Conservation (phyloP, 352 stramenopile genomes). For the Globisporangium megalacanthum region DNA sequence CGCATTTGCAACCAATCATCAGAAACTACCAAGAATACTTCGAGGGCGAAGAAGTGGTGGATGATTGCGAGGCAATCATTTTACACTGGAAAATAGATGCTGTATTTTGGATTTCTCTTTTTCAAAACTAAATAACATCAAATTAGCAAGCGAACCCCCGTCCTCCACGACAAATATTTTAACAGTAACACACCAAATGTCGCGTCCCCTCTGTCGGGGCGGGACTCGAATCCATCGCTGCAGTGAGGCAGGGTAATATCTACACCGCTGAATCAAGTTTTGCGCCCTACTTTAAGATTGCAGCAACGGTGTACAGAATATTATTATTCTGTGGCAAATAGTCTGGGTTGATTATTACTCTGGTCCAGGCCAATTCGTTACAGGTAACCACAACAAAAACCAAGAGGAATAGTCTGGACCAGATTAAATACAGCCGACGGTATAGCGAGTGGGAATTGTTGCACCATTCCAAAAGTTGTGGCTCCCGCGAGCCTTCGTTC, state of each 20-base stretch:
- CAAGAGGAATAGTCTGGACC: no score
- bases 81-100: no score
- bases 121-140: no score
- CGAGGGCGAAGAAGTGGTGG: conserved; percentile 3
- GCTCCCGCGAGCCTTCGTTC: no score
- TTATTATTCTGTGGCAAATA: background rate
- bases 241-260: background rate
- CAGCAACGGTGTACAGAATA: background rate
- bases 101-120: no score
- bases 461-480: no score
- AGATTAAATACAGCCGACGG: no score
- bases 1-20: conserved; percentile 9
- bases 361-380: background rate
- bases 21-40: conserved; percentile 9
- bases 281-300: no score
- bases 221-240: background rate
- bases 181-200: background rate
- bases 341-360: no score
- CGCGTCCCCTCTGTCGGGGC: background rate
- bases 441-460: no score
- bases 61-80: conserved; percentile 6
- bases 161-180: background rate
- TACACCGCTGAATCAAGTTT: background rate
- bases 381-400: no score
- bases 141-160: no score